Evolutionary conservation across 495 filamentous ascomycete species (phyloP).

Genomic region (Penicillium paxilli): DNA sequence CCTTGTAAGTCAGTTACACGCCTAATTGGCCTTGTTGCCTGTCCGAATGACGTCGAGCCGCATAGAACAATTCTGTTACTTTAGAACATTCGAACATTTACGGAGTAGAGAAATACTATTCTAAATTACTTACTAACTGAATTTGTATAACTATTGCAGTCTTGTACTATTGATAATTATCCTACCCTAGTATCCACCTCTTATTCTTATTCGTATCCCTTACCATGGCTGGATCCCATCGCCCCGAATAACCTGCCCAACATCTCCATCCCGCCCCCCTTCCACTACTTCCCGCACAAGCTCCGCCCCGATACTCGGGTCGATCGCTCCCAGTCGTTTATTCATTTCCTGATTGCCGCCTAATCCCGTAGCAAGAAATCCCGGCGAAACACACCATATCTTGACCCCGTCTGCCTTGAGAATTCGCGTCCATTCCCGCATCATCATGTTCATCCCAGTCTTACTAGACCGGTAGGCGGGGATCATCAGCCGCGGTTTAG

Average conservation of each 20-base stretch:
- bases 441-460: conserved; percentile 65
- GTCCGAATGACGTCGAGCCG: not conserved
- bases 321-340: conserved; percentile 39
- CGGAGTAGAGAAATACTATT: too few species aligned
- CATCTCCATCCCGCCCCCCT: conserved; percentile 48
- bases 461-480: conserved; percentile 54
- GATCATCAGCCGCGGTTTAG: conserved; percentile 27
- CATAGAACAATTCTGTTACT: conserved; percentile 1
- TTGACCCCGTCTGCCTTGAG: conserved; percentile 62
- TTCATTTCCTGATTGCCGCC: conserved; percentile 30
- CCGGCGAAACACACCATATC: conserved; percentile 55
- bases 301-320: conserved; percentile 42
- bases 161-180: not conserved
- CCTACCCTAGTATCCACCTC: not conserved
- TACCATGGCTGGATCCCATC: conserved; percentile 44
- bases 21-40: not conserved
- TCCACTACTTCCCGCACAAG: conserved; percentile 48
- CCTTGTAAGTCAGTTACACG: not conserved
- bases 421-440: conserved; percentile 55
- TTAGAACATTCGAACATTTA: too few species aligned
- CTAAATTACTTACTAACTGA: too few species aligned
- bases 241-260: conserved; percentile 39
- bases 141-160: not conserved
- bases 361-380: conserved; percentile 56
- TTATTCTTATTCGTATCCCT: not conserved